These are phyloP conservation scores for Sporothrix luriei DNA, from an alignment of 2,329 filamentous ascomycete genomes.

Conservation along the genomic window DNA sequence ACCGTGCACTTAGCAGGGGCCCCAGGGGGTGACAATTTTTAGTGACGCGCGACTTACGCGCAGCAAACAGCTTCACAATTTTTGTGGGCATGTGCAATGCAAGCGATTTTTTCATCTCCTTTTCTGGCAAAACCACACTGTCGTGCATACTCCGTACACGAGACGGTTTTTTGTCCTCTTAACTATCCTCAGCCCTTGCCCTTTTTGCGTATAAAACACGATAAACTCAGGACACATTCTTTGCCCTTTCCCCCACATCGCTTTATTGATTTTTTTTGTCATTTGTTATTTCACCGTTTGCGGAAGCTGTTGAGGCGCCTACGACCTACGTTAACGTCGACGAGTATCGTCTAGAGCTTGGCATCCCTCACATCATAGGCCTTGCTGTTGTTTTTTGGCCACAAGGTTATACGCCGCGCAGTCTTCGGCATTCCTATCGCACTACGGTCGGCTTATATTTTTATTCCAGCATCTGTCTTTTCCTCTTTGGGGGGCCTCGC, in stretches of 20 bases:
- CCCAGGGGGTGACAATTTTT: not conserved
- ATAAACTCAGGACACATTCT: not conserved
- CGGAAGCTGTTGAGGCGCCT: conserved; percentile 1
- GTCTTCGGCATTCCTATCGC: not conserved
- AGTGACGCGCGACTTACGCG: conserved; percentile 25
- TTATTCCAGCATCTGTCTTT: not conserved
- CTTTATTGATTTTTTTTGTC: conserved; percentile 3
- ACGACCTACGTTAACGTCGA: not conserved
- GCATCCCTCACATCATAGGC: conserved; percentile 14
- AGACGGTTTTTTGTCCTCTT: not conserved
- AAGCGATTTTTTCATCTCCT: conserved; percentile 14
- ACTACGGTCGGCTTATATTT: too few species aligned
- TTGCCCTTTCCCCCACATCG: not conserved
- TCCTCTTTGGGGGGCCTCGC: not conserved
- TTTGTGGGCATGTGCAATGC: conserved; percentile 14
- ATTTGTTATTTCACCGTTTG: not conserved
- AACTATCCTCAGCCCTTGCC: not conserved
- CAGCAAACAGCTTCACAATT: not conserved
- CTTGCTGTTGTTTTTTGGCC: not conserved
- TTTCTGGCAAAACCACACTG: conserved; percentile 9
- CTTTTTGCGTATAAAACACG: conserved; percentile 11
- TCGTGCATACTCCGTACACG: conserved; percentile 6
- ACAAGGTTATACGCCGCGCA: too few species aligned
- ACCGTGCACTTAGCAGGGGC: conserved; percentile 19
- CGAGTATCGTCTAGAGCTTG: conserved; percentile 14